Base-by-base conservation (phyloP, 495 filamentous ascomycete genomes). In the Podospora bellae-mahoneyi region DNA sequence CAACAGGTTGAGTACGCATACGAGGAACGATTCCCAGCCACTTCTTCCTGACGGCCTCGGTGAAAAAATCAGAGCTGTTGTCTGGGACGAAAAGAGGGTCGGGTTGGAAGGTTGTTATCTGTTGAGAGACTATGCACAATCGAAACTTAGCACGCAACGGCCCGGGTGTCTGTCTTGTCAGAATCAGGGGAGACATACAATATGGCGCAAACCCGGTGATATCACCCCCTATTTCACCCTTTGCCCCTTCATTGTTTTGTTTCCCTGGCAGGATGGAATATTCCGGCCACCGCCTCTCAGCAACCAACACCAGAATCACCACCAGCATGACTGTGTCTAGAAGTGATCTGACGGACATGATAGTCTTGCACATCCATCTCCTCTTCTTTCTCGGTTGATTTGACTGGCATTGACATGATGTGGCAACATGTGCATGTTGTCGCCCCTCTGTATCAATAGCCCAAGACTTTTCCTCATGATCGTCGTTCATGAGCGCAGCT, bases 21-120 rank as follows among this genome's bases (percentile, higher is more conserved):
- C 80, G 75, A 28, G 82, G 81, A 15, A 82, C 78, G 3, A 84
- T 74, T 32, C 74, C 69, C 13, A 81, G 72, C 81, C 81, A 84
- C 61, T 75, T 78, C 60, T 75, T 56, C 23, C 66, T 64, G n/a
- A 79, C 78, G 32, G 73, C 71, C 2, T 74, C 69, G 18, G 76
- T 71, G 64, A 83, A 84, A 71, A 83, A 82, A 19, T 81, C 78
- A 23, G 78, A 78, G 3, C 76, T 76, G 66, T 84, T 82, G 27
- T 78, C 76, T 5, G 81, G 82, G 13, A 79, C 70, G 64, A 79
- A 84, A 28, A 53, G 65, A 9, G 77, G 77, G 56, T 82, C 78
- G 5, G 80, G 79, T 0, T 73, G 62, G 67, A 84, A 84, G 0
- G 71, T 76, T n/a, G 67, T 77, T 69, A 84, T 75, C 70, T 82